These are phyloP conservation scores for Lagenaria siceraria DNA, from an alignment of 306 rosid genomes.

Conservation along the genomic window DNA sequence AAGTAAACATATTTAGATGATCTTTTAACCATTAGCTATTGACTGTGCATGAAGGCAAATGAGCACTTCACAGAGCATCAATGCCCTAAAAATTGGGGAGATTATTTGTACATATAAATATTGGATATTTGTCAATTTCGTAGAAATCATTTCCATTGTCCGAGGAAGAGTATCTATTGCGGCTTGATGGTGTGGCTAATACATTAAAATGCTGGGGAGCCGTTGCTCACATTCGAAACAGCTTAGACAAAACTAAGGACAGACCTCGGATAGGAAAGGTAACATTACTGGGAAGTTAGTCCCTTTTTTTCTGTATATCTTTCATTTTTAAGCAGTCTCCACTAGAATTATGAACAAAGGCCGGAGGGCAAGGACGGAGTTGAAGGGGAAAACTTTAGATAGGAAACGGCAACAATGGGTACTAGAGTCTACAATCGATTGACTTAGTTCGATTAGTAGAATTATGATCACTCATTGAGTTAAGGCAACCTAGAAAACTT, in stretches of 20 bases:
- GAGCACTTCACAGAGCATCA: neutral
- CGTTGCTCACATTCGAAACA: slow-evolving; percentile 89
- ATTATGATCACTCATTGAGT: neutral
- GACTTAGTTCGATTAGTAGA: neutral
- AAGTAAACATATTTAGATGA: neutral
- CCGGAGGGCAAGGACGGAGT: neutral
- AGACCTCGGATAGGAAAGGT: slow-evolving; percentile 98
- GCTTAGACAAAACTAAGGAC: slow-evolving; percentile 68
- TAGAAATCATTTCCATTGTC: slow-evolving; percentile 91
- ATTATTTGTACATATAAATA: neutral
- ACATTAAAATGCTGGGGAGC: slow-evolving; percentile 96
- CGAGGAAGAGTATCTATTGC: slow-evolving; percentile 89
- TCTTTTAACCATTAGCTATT: neutral
- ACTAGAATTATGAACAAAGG: neutral
- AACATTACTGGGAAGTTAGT: neutral
- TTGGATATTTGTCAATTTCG: neutral
- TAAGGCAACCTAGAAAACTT: neutral
- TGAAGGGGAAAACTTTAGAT: neutral
- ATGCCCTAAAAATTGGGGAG: neutral
- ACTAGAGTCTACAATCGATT: neutral
- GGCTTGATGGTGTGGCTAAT: slow-evolving; percentile 91
- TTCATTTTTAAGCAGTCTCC: neutral
- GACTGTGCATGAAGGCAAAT: neutral
- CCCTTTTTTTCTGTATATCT: neutral
- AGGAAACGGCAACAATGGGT: neutral